Base-by-base conservation (phyloP, 805 yeast genomes). In the Candida golubevii region DNA sequence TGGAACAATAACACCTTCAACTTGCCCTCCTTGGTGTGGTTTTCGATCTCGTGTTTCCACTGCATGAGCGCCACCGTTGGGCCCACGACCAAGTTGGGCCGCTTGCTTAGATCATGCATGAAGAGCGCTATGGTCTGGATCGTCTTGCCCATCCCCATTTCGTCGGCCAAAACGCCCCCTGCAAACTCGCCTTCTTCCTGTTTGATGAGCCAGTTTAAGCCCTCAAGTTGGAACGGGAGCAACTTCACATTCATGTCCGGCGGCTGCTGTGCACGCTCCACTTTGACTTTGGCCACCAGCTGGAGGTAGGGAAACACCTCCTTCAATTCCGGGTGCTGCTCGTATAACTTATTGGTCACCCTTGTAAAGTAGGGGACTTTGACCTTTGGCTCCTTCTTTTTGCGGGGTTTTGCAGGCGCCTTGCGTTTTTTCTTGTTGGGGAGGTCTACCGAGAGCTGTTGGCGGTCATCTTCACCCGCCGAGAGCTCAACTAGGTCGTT, bases 91-190 rank as follows among this genome's bases (percentile, higher is more conserved):
- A 93, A 67, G 52, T 83, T 87, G 8, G 97, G 97, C 9, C 79
- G 68, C 52, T 80, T 82, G 0, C 69, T 57, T 39, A 74, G 60
- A 61, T 88, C 95, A 38, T 74, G 63, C 80, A 90, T 79, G 58
- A 93, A 78, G 36, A 93, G 66, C 0, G 95, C 93, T 49, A 93
- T 91, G 33, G 96, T 91, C 66, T 93, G 99, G 39, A 93, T 90
- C 0, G 99, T 93, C 58, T 93, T 93, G 50, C 99, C 99, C 98
- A 93, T 91, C 32, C 99, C 99, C 99, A 93, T 93, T 65, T 93
- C 99, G 69, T 93, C 99, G 6, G 99, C 98, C 38, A 93, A 69
- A 8, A 93, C 83, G 12, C 98, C 99, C 26, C 99, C 99, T 12
- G 77, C 73, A 63, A 85, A 91, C 35, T 72, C 75, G 23, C 86